Conservation (phyloP, 1,139 yeast genomes). For the Diutina pseudorugosa region DNA sequence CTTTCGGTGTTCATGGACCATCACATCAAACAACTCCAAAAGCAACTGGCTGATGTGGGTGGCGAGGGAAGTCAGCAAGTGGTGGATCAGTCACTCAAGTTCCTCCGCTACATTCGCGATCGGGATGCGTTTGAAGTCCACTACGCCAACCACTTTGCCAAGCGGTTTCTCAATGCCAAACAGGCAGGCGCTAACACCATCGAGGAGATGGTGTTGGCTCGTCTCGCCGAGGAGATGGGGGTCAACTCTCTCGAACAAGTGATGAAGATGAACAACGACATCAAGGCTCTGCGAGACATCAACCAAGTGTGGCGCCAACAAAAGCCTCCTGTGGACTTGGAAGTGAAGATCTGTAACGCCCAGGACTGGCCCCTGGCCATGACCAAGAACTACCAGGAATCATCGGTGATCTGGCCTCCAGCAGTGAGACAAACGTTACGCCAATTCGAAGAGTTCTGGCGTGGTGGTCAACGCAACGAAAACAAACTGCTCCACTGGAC, state of each 20-base stretch:
- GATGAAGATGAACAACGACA: constrained; percentile 84
- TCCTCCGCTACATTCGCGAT: constrained; percentile 64
- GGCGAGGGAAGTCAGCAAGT: constrained; percentile 41
- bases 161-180: constrained; percentile 53
- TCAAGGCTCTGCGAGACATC: constrained; percentile 52
- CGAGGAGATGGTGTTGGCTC: constrained; percentile 60
- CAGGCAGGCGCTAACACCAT: constrained; percentile 35
- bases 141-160: constrained; percentile 84
- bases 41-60: constrained; percentile 8
- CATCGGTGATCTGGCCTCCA: constrained; percentile 41
- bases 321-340: constrained; percentile 25
- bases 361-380: constrained; percentile 38
- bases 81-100: constrained; percentile 41
- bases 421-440: constrained; percentile 25
- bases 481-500: constrained; percentile 79
- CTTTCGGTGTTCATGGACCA: constrained; percentile 70
- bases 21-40: constrained; percentile 48
- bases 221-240: constrained; percentile 55
- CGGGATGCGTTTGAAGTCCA: constrained; percentile 81
- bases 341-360: constrained; percentile 42
- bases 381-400: constrained; percentile 44
- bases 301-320: constrained; percentile 38
- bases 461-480: constrained; percentile 40
- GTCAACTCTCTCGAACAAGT: constrained; percentile 67
- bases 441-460: constrained; percentile 33